Percentiles rank a stretch among this genome's conserved stretches.
Conservation (phyloP, 1,284 basidiomycete species). For the Boletus semigastroideus region DNA sequence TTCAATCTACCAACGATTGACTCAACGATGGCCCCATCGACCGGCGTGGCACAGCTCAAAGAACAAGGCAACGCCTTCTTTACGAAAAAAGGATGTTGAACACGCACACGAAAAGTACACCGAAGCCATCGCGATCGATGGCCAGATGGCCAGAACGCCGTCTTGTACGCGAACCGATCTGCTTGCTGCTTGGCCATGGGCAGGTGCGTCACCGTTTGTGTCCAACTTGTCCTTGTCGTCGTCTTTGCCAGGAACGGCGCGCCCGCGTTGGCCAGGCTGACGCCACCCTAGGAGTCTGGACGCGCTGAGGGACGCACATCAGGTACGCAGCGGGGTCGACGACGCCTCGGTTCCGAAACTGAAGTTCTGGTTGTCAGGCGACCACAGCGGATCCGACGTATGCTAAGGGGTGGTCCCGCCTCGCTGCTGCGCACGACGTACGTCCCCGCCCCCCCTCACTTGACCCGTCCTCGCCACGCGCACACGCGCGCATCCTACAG, state of each 20-base stretch:
- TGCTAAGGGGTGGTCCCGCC: conserved; percentile 8
- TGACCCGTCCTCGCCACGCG: no score
- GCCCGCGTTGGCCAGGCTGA: no score
- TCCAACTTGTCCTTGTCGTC: no score
- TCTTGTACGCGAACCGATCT: conserved; percentile 4
- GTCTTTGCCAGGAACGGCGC: no score
- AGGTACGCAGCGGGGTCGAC: not conserved
- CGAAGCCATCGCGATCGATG: conserved; percentile 8
- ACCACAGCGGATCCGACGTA: conserved; percentile 3
- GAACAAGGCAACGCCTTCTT: conserved; percentile 2
- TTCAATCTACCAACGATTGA: no score
- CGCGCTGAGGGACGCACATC: not conserved
- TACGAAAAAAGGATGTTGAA: not conserved
- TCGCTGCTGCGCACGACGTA: conserved; percentile 2
- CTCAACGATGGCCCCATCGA: no score
- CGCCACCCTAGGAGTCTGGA: not conserved
- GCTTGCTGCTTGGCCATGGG: not conserved
- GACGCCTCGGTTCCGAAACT: not conserved
- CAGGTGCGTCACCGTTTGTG: not conserved
- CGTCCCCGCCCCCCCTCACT: not conserved
- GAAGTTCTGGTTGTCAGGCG: not conserved
- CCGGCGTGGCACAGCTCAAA: conserved; percentile 9
- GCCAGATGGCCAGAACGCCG: not conserved
- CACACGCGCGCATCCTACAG: not conserved
- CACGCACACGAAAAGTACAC: conserved; percentile 4